phyloP scores from a whole-genome alignment of 345 rosid genomes.

The Chamaenerion angustifolium region DNA sequence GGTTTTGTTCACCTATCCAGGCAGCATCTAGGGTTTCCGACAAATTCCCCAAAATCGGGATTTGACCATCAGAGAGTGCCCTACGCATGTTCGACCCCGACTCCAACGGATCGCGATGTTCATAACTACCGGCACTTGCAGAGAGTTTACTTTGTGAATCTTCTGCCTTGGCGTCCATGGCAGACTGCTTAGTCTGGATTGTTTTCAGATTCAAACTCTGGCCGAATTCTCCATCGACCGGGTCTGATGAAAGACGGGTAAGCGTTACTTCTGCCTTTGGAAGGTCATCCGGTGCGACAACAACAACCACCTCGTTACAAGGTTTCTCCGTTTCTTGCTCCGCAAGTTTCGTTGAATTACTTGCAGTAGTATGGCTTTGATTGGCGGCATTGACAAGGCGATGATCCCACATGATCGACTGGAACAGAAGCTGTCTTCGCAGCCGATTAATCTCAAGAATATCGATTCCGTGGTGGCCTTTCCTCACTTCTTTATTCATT shows the following conservation, averaged over 20 bases:
- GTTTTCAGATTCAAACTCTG: too few species aligned
- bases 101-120: conserved; percentile 23
- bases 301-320: conserved; percentile 22
- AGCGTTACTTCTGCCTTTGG: conserved; percentile 12
- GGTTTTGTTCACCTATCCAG: conserved; percentile 67
- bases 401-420: conserved; percentile 86
- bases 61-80: conserved; percentile 66
- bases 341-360: conserved; percentile 18
- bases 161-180: conserved; percentile 21
- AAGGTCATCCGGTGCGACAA: conserved; percentile 19
- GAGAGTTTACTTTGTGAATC: conserved; percentile 18
- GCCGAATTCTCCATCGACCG: not conserved
- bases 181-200: conserved; percentile 5
- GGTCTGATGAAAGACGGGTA: conserved; percentile 16
- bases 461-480: conserved; percentile 50
- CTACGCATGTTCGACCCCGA: conserved; percentile 30
- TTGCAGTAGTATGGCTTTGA: conserved; percentile 21
- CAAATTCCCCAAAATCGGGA: conserved; percentile 34
- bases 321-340: conserved; percentile 26
- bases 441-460: conserved; percentile 74
- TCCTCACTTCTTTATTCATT: conserved; percentile 36
- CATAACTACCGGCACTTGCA: too few species aligned
- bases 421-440: conserved; percentile 71
- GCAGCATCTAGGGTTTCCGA: conserved; percentile 89
- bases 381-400: conserved; percentile 52